A percentile compares a stretch with the other conserved stretches of the same genome.
Conservation (phyloP, 768 basidiomycete species). For the Tylopilus sp. region DNA sequence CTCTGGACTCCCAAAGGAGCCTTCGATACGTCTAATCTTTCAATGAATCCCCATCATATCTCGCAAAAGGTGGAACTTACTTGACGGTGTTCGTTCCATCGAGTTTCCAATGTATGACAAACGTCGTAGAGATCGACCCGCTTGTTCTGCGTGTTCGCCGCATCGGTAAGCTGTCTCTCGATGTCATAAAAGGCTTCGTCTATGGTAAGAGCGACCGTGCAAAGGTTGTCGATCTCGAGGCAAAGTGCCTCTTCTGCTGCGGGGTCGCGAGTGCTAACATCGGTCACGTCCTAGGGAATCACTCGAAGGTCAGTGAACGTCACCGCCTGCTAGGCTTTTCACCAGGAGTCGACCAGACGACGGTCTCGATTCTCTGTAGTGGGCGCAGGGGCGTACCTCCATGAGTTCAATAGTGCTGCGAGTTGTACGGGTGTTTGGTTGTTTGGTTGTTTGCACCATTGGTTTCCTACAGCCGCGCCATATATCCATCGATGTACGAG, state of each 20-base stretch:
- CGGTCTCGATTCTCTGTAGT: no score
- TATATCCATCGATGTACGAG: no score
- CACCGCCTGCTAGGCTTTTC: background rate
- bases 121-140: conserved; percentile 8
- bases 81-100: conserved; percentile 15
- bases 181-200: conserved; percentile 17
- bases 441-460: no score
- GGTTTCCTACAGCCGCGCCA: no score
- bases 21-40: conserved; percentile 9
- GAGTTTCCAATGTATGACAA: conserved; percentile 10
- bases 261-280: conserved; percentile 2
- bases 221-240: conserved; percentile 17
- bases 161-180: conserved; percentile 5
- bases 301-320: background rate
- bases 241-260: conserved; percentile 11
- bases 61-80: background rate
- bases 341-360: no score
- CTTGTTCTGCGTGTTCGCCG: conserved; percentile 5
- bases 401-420: no score
- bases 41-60: background rate
- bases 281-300: background rate
- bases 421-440: no score
- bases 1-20: conserved; percentile 20
- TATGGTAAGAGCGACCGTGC: conserved; percentile 14
- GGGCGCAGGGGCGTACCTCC: no score